Evolutionary conservation across 1,284 basidiomycete species (phyloP).

Genomic region (Trametes versicolor): DNA sequence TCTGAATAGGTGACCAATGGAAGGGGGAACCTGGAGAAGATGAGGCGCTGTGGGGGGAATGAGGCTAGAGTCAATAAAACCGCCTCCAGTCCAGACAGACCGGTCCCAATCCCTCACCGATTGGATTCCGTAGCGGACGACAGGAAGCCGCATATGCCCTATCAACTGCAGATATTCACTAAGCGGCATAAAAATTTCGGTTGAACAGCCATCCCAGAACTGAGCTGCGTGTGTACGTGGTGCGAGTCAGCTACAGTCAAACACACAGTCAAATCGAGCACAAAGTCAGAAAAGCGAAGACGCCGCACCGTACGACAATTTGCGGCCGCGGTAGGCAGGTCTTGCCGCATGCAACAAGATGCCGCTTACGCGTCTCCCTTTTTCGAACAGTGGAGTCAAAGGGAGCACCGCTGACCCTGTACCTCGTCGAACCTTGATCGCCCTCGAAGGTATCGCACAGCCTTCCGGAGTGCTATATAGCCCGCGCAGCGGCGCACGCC

Average conservation of each 20-base stretch:
- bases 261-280: not conserved
- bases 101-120: not conserved
- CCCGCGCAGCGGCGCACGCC: conserved; percentile 5
- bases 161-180: not conserved
- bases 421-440: not conserved
- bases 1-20: not conserved
- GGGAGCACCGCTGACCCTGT: not conserved
- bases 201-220: not conserved
- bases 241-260: not conserved
- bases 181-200: not conserved
- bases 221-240: not conserved
- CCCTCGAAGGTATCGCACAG: conserved; percentile 10
- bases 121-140: not conserved
- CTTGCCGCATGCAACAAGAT: not conserved
- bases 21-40: not conserved
- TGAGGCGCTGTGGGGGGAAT: not conserved
- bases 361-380: not conserved
- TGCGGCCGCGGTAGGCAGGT: not conserved
- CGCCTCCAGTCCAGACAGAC: not conserved
- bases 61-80: not conserved
- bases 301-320: not conserved
- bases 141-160: not conserved
- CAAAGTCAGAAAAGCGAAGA: not conserved
- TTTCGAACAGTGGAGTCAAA: not conserved
- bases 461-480: conserved; percentile 14